Conservation (phyloP, 176 grass and related monocot genomes). For the Rhipidocladum racemiflorum region DNA sequence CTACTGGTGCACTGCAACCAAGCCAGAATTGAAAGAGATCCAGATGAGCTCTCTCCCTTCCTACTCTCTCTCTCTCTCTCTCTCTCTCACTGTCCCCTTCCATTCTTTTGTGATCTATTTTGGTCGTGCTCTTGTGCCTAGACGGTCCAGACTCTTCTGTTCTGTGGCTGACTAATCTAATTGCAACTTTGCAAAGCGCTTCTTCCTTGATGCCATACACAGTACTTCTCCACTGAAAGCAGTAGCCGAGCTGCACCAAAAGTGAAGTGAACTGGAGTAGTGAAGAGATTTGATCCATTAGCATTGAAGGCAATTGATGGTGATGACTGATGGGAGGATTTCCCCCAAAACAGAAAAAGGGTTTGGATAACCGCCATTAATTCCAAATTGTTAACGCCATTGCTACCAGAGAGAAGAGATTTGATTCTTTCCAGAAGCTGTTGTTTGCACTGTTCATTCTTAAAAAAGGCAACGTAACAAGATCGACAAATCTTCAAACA, state of each 20-base stretch:
- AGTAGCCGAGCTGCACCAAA: background rate
- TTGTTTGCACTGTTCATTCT: background rate
- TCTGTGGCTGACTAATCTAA: background rate
- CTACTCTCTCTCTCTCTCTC: too few relatives aligned
- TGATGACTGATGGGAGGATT: background rate
- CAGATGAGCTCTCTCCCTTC: background rate
- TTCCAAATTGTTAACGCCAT: background rate
- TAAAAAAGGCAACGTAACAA: background rate
- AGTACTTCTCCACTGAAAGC: background rate
- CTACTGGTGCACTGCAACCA: background rate
- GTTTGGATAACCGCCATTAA: background rate
- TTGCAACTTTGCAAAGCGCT: background rate
- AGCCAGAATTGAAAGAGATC: background rate
- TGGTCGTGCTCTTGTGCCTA: background rate
- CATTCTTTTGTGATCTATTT: background rate
- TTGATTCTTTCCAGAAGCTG: background rate
- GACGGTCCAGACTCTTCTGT: background rate
- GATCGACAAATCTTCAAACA: slow-evolving; percentile 8
- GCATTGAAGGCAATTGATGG: background rate
- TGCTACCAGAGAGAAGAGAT: background rate
- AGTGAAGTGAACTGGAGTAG: background rate
- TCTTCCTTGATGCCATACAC: background rate
- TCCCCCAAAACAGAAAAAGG: background rate
- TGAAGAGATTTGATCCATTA: background rate
- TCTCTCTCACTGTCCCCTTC: too few relatives aligned